These are phyloP conservation scores for Thelonectria olida DNA, from an alignment of 2,329 filamentous ascomycete genomes.

Conservation along the genomic window DNA sequence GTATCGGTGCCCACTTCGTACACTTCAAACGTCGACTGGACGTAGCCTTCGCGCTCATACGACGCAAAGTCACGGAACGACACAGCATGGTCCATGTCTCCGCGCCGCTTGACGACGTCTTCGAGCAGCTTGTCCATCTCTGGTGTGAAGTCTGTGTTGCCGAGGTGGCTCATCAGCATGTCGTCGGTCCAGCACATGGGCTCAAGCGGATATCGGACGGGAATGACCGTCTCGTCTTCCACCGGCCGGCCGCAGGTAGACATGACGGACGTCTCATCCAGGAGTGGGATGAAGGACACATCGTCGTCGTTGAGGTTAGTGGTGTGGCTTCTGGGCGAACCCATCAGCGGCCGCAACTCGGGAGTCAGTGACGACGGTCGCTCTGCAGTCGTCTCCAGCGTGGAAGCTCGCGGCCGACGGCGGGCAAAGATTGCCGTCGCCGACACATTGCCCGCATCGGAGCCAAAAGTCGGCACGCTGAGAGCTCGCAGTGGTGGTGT, in stretches of 20 bases:
- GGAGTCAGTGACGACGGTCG: conserved; percentile 35
- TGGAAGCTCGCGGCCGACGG: conserved; percentile 40
- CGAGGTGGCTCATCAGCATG: conserved; percentile 52
- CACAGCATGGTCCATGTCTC: conserved; percentile 44
- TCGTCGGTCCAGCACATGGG: conserved; percentile 50
- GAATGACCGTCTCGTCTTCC: conserved; percentile 28
- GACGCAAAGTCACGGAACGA: conserved; percentile 47
- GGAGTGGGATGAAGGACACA: conserved; percentile 44
- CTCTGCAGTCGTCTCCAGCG: conserved; percentile 40
- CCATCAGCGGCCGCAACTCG: conserved; percentile 33
- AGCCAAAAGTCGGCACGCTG: conserved; percentile 31
- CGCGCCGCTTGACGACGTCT: conserved; percentile 45
- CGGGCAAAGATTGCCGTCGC: conserved; percentile 16
- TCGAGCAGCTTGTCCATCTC: conserved; percentile 50
- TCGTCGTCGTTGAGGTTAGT: conserved; percentile 41
- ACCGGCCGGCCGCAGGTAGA: conserved; percentile 12
- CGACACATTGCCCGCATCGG: conserved; percentile 17
- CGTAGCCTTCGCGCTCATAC: conserved; percentile 50
- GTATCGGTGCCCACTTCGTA: conserved; percentile 64
- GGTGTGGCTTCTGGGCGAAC: conserved; percentile 34
- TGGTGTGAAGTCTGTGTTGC: conserved; percentile 52
- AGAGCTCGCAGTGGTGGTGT: conserved; percentile 43
- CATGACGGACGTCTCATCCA: conserved; percentile 24
- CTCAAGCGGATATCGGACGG: conserved; percentile 29
- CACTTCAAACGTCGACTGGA: conserved; percentile 64